Evolutionary conservation across 2,329 filamentous ascomycete species (phyloP).

Genomic region (Neurospora crassa): DNA sequence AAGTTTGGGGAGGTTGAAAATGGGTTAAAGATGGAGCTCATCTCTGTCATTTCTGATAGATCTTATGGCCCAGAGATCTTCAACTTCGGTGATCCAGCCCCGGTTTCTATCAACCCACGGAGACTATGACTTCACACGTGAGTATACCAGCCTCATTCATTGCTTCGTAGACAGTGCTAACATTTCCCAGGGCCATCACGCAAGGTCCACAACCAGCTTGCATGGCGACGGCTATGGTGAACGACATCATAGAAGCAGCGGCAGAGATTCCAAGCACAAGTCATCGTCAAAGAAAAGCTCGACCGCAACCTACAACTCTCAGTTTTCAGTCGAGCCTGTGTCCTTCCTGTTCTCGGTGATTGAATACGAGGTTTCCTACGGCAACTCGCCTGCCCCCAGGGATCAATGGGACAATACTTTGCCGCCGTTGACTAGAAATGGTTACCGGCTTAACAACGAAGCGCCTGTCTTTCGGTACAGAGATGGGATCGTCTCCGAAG

Average conservation of each 20-base stretch:
- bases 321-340: neutral
- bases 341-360: slow-evolving; percentile 32
- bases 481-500: slow-evolving; percentile 21
- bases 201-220: neutral
- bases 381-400: slow-evolving; percentile 5
- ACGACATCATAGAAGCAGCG: neutral
- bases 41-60: slow-evolving; percentile 15
- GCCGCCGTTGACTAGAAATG: slow-evolving; percentile 18
- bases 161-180: neutral
- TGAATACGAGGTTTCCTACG: slow-evolving; percentile 20
- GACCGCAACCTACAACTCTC: neutral
- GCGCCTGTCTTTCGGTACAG: slow-evolving; percentile 29
- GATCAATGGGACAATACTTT: slow-evolving; percentile 22
- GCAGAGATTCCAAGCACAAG: neutral
- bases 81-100: neutral
- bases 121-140: neutral
- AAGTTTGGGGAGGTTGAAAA: neutral
- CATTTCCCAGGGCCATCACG: neutral
- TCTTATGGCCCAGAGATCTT: slow-evolving; percentile 1
- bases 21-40: slow-evolving; percentile 6
- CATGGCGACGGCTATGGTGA: neutral
- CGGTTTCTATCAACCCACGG: neutral
- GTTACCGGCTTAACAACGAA: slow-evolving; percentile 20
- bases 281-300: neutral
- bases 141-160: neutral